Percentiles rank a stretch among this genome's conserved stretches.
Conservation (phyloP, 2,329 filamentous ascomycete genomes). For the Zymoseptoria brevis region DNA sequence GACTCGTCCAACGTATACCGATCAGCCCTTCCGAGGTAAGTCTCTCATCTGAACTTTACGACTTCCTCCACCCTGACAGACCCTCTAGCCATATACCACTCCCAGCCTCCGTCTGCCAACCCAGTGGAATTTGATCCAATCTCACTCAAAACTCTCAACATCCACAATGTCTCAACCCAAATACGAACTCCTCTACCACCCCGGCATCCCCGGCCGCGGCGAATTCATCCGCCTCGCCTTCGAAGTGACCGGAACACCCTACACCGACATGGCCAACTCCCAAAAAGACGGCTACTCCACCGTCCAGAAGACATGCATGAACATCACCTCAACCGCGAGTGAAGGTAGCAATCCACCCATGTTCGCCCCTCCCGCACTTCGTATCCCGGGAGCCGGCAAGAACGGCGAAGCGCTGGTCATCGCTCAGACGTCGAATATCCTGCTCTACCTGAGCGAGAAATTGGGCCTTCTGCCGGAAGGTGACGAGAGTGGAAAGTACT, state of each 20-base stretch:
- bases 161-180: constrained; percentile 14
- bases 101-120: not conserved
- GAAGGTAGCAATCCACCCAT: constrained; percentile 52
- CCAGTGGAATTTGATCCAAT: not conserved
- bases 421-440: constrained; percentile 64
- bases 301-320: constrained; percentile 43
- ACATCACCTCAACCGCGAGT: constrained; percentile 29
- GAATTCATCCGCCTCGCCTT: constrained; percentile 66
- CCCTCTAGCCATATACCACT: not conserved
- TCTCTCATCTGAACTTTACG: not conserved
- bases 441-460: constrained; percentile 58
- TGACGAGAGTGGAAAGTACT: constrained; percentile 44
- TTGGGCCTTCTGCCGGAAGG: constrained; percentile 49
- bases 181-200: constrained; percentile 56
- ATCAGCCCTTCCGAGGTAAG: not conserved
- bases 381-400: constrained; percentile 39
- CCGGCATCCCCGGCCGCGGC: constrained; percentile 61
- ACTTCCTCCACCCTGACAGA: not conserved
- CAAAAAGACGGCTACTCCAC: constrained; percentile 43
- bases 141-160: not conserved
- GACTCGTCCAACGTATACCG: not conserved
- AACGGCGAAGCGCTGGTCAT: constrained; percentile 53
- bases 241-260: constrained; percentile 58
- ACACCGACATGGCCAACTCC: constrained; percentile 53
- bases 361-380: constrained; percentile 60